Conservation (phyloP, 2,329 filamentous ascomycete genomes). For the Colletotrichum caudatum region DNA sequence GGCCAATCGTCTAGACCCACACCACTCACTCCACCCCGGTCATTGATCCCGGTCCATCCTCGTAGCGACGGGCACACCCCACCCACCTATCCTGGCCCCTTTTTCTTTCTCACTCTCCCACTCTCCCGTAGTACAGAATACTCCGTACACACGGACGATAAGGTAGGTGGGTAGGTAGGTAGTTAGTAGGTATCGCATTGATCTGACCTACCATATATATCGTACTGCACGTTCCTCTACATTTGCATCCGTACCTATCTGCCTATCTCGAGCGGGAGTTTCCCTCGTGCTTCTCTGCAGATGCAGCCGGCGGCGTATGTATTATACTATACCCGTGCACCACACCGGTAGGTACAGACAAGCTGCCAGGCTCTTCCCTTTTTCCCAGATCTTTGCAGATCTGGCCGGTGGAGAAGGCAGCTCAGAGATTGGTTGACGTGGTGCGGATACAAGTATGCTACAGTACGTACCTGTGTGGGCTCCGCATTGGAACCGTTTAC, state of each 20-base stretch:
- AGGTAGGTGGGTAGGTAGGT: not conserved
- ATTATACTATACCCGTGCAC: no score
- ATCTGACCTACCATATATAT: not conserved
- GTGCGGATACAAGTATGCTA: not conserved
- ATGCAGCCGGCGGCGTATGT: not conserved
- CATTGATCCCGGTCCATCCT: conserved; percentile 21
- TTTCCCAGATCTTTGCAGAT: conserved; percentile 2
- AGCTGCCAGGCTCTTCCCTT: no score
- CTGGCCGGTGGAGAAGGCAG: conserved; percentile 3
- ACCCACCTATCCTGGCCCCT: not conserved
- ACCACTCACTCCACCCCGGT: not conserved
- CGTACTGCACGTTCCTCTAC: not conserved
- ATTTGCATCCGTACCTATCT: not conserved
- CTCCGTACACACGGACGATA: not conserved
- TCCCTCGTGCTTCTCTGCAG: conserved; percentile 3
- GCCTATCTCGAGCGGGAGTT: not conserved
- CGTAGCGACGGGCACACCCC: conserved; percentile 30
- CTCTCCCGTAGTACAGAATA: not conserved
- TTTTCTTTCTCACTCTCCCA: not conserved
- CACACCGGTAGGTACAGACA: not conserved
- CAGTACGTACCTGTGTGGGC: no score
- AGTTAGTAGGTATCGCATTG: not conserved
- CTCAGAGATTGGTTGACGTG: conserved; percentile 6
- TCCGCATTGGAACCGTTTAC: not conserved
- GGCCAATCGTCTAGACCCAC: conserved; percentile 33